A percentile compares a stretch with the other conserved stretches of the same genome.
Conservation (phyloP, 2,329 filamentous ascomycete species). For the Cladorrhinum sp. region DNA sequence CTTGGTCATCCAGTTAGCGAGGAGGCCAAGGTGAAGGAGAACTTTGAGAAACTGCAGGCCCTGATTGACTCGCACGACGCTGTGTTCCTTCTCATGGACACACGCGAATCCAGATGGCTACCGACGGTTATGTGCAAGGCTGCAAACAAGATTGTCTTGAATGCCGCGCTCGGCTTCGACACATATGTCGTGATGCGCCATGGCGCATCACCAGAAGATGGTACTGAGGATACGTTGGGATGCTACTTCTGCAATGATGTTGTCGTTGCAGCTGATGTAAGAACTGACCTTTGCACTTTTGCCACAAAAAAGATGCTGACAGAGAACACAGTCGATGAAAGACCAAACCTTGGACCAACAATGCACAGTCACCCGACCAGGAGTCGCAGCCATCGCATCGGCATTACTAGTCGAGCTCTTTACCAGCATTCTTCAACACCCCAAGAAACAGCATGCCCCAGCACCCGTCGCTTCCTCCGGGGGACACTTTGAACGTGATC, state of each 20-base stretch:
- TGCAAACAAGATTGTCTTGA: constrained; percentile 90
- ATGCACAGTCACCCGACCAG: constrained; percentile 93
- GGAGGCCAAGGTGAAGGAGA: constrained; percentile 62
- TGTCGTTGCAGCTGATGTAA: constrained; percentile 86
- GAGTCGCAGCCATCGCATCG: constrained; percentile 88
- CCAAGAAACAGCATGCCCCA: constrained; percentile 60
- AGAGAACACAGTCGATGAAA: constrained; percentile 68
- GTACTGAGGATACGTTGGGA: constrained; percentile 67
- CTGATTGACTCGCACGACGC: constrained; percentile 84
- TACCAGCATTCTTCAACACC: constrained; percentile 83
- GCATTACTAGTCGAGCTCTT: constrained; percentile 87
- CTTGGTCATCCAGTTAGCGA: constrained; percentile 84
- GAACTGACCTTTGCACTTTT: constrained; percentile 34
- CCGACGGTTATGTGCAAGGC: constrained; percentile 96
- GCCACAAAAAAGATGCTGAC: constrained; percentile 13
- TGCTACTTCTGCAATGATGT: constrained; percentile 99
- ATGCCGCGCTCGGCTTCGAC: constrained; percentile 93
- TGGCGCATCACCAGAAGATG: constrained; percentile 60
- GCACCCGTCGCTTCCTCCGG: constrained; percentile 45
- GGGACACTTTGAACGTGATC: constrained; percentile 50
- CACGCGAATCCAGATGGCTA: constrained; percentile 88
- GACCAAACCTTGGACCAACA: constrained; percentile 96
- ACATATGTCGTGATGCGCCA: constrained; percentile 97
- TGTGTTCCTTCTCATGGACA: constrained; percentile 97
- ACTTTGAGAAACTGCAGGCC: constrained; percentile 71